A percentile compares a stretch with the other conserved stretches of the same genome.
Conservation (phyloP, 169 alveolate genomes). For the Cystoisospora suis region DNA sequence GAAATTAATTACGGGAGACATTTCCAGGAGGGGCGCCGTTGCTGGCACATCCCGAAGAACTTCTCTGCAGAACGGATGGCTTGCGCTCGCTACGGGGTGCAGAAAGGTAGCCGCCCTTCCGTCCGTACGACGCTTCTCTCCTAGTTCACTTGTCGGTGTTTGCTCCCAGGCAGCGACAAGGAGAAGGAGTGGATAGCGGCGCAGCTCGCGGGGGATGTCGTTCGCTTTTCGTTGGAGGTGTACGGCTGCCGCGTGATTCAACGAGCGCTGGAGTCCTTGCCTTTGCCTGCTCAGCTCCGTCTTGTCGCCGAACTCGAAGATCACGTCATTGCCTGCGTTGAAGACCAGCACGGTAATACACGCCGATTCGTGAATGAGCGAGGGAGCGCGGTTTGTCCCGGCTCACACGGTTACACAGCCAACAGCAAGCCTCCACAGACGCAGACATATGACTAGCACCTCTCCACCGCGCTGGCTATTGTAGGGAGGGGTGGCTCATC, state of each 20-base stretch:
- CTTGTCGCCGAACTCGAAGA: slow-evolving; percentile 69
- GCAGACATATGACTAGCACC: too few species aligned
- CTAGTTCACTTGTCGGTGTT: neutral
- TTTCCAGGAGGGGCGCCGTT: too few species aligned
- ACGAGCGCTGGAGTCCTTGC: slow-evolving; percentile 62
- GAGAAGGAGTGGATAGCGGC: slow-evolving; percentile 67
- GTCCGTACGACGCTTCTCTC: too few species aligned
- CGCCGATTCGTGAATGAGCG: too few species aligned
- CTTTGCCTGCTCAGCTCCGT: slow-evolving; percentile 3
- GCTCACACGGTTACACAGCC: too few species aligned
- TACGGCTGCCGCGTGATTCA: slow-evolving; percentile 72
- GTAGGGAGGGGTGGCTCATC: too few species aligned
- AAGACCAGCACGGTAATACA: slow-evolving; percentile 74
- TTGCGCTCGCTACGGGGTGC: neutral
- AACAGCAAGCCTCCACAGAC: too few species aligned
- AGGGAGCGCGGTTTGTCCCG: too few species aligned
- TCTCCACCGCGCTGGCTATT: too few species aligned
- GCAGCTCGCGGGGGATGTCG: slow-evolving; percentile 72
- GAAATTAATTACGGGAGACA: too few species aligned
- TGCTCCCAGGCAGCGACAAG: slow-evolving; percentile 57
- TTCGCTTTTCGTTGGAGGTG: slow-evolving; percentile 69
- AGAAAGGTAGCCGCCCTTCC: neutral
- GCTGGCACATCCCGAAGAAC: neutral
- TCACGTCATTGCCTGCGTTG: slow-evolving; percentile 73
- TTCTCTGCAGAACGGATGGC: neutral